phyloP scores from a whole-genome alignment of 768 basidiomycete species.

The Calocybe gangraenosa region DNA sequence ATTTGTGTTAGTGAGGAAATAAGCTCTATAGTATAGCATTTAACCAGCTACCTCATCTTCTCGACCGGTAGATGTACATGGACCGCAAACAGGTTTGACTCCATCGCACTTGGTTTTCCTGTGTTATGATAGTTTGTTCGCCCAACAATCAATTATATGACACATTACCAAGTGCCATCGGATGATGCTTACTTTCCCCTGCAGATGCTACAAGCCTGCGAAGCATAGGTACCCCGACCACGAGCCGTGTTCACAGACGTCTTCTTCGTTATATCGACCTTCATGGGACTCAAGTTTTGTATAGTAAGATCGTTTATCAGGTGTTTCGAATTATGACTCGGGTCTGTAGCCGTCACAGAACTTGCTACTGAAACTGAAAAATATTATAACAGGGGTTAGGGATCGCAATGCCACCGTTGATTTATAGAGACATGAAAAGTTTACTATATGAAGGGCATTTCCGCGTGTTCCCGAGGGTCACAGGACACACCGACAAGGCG shows the following conservation, averaged over 20 bases:
- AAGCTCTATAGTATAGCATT: not conserved
- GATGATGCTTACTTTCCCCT: conserved; percentile 32
- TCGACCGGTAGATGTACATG: conserved; percentile 34
- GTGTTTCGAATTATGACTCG: conserved; percentile 7
- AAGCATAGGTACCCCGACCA: conserved; percentile 32
- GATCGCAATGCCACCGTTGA: no score
- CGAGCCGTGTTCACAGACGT: conserved; percentile 20
- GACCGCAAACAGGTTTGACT: conserved; percentile 36
- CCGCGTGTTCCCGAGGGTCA: no score
- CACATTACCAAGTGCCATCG: conserved; percentile 2
- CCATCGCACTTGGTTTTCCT: conserved; percentile 49
- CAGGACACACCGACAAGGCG: no score
- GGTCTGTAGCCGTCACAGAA: no score
- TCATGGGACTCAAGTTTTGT: conserved; percentile 16
- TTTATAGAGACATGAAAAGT: no score
- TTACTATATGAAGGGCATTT: no score
- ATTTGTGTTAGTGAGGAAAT: not conserved
- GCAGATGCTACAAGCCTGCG: conserved; percentile 34
- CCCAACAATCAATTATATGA: not conserved
- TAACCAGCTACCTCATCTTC: conserved; percentile 28
- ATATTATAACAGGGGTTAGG: no score
- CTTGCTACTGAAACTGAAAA: no score
- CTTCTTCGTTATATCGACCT: conserved; percentile 20
- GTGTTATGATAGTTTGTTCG: not conserved
- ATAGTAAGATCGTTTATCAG: conserved; percentile 7